These are phyloP conservation scores for Mycosphaerella sp. DNA, from an alignment of 2,329 filamentous ascomycete species.

Conservation along the genomic window DNA sequence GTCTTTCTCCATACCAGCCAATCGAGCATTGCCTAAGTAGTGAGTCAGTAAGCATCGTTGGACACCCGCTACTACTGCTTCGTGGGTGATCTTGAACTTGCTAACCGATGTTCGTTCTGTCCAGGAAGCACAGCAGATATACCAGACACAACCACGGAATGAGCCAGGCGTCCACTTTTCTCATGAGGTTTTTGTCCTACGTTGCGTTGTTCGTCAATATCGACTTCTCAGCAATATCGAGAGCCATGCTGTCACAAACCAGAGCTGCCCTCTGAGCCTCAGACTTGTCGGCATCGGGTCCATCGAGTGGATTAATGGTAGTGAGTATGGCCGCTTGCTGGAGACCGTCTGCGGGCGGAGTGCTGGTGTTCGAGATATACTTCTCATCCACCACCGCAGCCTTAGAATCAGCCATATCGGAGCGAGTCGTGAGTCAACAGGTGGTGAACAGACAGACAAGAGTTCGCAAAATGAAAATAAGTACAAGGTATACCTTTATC, in stretches of 20 bases:
- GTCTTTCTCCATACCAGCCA: conserved; percentile 51
- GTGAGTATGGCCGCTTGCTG: background rate
- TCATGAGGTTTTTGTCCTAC: conserved; percentile 46
- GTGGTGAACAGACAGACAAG: background rate
- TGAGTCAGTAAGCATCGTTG: too few relatives aligned
- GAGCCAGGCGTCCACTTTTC: conserved; percentile 49
- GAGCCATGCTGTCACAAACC: background rate
- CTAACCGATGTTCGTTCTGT: conserved; percentile 43
- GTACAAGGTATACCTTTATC: background rate
- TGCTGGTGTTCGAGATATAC: conserved; percentile 1
- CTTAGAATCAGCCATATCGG: conserved; percentile 9
- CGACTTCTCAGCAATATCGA: background rate
- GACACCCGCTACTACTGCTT: too few relatives aligned
- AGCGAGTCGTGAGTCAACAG: background rate
- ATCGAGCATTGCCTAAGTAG: conserved; percentile 59
- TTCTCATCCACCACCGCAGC: conserved; percentile 2
- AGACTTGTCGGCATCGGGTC: conserved; percentile 14
- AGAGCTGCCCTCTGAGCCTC: conserved; percentile 8
- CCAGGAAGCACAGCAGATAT: conserved; percentile 48
- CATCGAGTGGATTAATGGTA: conserved; percentile 2
- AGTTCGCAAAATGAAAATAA: too few relatives aligned
- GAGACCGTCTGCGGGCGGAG: conserved; percentile 7
- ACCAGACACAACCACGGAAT: conserved; percentile 49
- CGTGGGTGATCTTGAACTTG: background rate
- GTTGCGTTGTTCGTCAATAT: too few relatives aligned